Conservation (phyloP, 2,329 filamentous ascomycete genomes). For the Trichophyton simii region DNA sequence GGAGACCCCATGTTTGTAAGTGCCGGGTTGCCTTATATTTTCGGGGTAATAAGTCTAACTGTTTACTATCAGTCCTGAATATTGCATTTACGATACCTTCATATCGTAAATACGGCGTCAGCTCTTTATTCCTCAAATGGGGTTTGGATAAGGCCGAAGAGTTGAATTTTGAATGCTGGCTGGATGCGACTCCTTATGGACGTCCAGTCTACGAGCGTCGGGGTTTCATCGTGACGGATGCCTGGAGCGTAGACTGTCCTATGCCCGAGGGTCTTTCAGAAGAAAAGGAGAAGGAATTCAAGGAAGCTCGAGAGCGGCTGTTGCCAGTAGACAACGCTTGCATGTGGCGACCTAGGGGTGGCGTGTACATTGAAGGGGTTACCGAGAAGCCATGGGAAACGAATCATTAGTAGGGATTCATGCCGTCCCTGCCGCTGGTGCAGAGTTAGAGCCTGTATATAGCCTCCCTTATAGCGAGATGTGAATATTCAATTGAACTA, state of each 20-base stretch:
- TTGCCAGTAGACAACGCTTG: conserved; percentile 3
- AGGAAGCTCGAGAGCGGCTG: background rate
- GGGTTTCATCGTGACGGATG: conserved; percentile 10
- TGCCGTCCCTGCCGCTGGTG: too few relatives aligned
- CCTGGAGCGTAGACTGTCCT: conserved; percentile 4
- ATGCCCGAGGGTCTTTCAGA: conserved; percentile 9
- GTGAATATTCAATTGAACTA: background rate
- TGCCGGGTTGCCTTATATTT: background rate
- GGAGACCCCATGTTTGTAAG: conserved; percentile 17
- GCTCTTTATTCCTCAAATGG: conserved; percentile 18
- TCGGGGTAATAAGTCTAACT: background rate
- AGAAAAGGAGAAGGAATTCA: conserved; percentile 8
- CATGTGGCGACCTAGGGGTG: conserved; percentile 12
- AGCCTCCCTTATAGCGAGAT: background rate
- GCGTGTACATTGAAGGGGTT: conserved; percentile 10
- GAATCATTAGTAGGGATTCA: background rate
- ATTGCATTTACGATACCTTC: conserved; percentile 18
- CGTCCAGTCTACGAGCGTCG: conserved; percentile 12
- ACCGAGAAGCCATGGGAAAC: conserved; percentile 10
- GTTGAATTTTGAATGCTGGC: conserved; percentile 16
- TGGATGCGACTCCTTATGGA: conserved; percentile 17
- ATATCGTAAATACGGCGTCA: conserved; percentile 18
- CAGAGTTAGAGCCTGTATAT: background rate
- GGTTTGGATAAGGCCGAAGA: conserved; percentile 19
- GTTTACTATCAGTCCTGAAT: conserved; percentile 14